These are phyloP conservation scores for Scutellaria galericulata DNA, from an alignment of 257 asterid genomes.

Conservation along the genomic window DNA sequence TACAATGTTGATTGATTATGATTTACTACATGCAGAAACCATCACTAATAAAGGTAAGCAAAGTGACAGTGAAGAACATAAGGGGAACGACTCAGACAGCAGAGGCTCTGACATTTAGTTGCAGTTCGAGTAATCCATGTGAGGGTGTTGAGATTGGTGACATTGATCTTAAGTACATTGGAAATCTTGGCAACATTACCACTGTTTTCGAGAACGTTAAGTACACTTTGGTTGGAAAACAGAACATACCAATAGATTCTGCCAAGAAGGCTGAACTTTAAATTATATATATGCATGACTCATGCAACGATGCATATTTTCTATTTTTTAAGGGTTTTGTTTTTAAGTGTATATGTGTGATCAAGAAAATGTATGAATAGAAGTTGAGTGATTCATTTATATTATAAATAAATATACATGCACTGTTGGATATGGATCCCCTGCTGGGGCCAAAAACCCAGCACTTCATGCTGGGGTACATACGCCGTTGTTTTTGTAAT, in stretches of 20 bases:
- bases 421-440: no score
- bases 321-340: no score
- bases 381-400: no score
- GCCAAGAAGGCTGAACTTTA: background rate
- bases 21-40: slow-evolving; percentile 17
- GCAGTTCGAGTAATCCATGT: slow-evolving; percentile 58
- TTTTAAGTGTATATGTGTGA: no score
- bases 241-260: slow-evolving; percentile 35
- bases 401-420: no score
- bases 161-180: slow-evolving; percentile 45
- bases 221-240: slow-evolving; percentile 47
- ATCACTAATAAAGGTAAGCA: slow-evolving; percentile 36
- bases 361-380: no score
- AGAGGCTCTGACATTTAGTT: slow-evolving; percentile 37
- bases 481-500: no score
- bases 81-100: slow-evolving; percentile 47
- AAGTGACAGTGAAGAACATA: slow-evolving; percentile 32
- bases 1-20: no score
- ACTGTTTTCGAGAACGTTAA: slow-evolving; percentile 49
- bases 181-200: slow-evolving; percentile 38
- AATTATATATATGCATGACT: no score
- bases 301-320: no score
- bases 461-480: no score
- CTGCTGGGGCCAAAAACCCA: no score
- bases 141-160: slow-evolving; percentile 46